Evolutionary conservation across 768 basidiomycete genomes (phyloP), one percentile per base, ranked within the genome.

Genomic region (Astraeus odoratus): DNA sequence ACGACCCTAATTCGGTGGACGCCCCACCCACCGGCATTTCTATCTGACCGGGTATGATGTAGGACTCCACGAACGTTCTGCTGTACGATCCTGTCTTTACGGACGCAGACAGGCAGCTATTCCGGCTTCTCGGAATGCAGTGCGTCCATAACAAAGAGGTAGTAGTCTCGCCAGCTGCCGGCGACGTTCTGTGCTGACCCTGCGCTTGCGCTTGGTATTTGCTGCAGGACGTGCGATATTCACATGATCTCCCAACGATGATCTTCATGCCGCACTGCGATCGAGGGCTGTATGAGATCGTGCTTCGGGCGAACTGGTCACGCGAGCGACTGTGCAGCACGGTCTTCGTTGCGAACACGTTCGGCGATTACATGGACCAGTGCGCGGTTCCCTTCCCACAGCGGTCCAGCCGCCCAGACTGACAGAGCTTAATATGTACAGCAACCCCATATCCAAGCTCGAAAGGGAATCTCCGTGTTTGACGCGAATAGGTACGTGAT

Each of bases 181-280:
- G 15, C 48, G 27, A 33, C 18, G 25, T 19, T 30, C 25, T 18
- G 40, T 20, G 23, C 30, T 49, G 35, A 42, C 39, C 44, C 41
- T 52, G 49, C 5, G 58, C 33, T 23, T 38, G 27, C 23, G 27
- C 41, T 16, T 43, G 31, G 24, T 15, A n/a, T 26, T 35, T 50
- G 20, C 44, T 39, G 19, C 54, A 75, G 71, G 59, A 57, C 20
- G 62, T 60, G 19, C 59, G 58, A 43, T 60, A 71, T 46, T 44
- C 47, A 13, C 27, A 67, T 38, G 49, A 52, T 22, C 41, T 51
- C 44, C 77, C 80, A 51, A 85, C 83, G 38, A 67, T 89, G 44
- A 67, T 81, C 43, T 86, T 77, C 65, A 86, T 87, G 83, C 86
- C 84, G 18, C 86, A 88, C 61, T 87, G 86, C 58, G 83, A 85